Evolutionary conservation across 2,329 filamentous ascomycete genomes (phyloP), one percentile per base, ranked within the genome.

Genomic region (Curvularia sp.): DNA sequence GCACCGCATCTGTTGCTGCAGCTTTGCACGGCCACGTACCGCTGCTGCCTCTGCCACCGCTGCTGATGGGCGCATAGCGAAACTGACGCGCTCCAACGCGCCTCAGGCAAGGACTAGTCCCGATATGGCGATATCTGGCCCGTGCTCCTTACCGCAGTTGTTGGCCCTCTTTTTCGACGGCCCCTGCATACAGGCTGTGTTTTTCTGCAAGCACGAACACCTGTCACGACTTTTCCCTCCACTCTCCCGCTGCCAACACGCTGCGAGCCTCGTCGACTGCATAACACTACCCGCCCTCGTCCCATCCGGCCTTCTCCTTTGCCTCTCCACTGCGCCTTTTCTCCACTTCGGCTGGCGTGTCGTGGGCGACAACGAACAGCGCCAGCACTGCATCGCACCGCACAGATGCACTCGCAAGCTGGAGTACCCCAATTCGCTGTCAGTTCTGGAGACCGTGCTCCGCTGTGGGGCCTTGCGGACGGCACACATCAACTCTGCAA

Each of bases 191-290:
- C 56, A 51, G 38, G 27, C 52, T 47, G 49, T 45, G 47, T 55
- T 55, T 56, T 58, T 61, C 57, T 60, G 55, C 53, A 55, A 63
- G 66, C 67, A 69, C 62, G 55, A 66, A 68, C 66, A 69, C 65
- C 65, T 71, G 66, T 69, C 69, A 70, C 63, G 57, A 60, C 66
- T 61, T 64, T 66, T 62, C 54, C 50, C 42, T 53, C 62, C 62
- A 62, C 49, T 57, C 56, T 58, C 53, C 60, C 54, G 55, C 58
- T 60, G 58, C 63, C 63, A 65, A 53, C 56, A 42, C 46, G 48
- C 52, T 47, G 50, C 39, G 56, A 43, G 42, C 46, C 27, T 39
- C 49, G 13, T 38, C 34, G 34, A 56, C 59, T 42, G 52, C 53
- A 42, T 45, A 52, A 51, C 54, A 52, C 39, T 38, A 49, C 15